Base-by-base conservation (phyloP, 768 basidiomycete species). In the Tylopilus rubrobrunneus region DNA sequence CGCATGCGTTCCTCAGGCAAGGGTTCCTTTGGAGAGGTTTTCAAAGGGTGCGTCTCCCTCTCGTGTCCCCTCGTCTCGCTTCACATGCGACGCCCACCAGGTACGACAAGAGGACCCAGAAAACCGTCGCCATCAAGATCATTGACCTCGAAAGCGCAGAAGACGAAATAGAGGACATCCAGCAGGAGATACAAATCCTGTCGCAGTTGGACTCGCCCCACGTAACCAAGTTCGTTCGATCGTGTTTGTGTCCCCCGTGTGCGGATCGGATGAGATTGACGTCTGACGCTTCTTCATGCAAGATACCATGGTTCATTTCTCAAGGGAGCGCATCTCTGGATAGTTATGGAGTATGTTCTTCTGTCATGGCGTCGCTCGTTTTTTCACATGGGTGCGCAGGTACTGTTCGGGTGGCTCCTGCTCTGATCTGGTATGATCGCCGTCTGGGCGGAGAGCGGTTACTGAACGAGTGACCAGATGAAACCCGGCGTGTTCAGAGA, bases 81-180 rank as follows among this genome's bases (percentile, higher is more conserved):
- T 48, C 37, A 23, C 4, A 36, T 57, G 46, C 9, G 29, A 25
- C 36, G 12, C 15, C 25, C 21, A 7, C 61, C n/a, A 97, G 95
- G 53, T 98, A 91, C 65, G 95, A 98, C 74, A 92, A 92, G 68
- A 82, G 92, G 55, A 97, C 95, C 25, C 91, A 94, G 71, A 89
- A 88, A 76, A 94, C 96, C 1, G 97, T 99, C 25, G 97, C 97
- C 43, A 98, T 99, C 78, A 99, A 95, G 85, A 96, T 98, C 63
- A 98, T 99, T 69, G 95, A 98, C 76, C 83, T 99, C 31, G 97
- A 99, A 73, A 93, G 91, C 67, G 97, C 97, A 48, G 97, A 98
- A 72, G 97, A 99, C 67, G 97, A 99, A 76, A 98, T 98, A 67
- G 97, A 98, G 70, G 97, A 98, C 74, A 98, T 99, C 55, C 93